Conservation (phyloP, 805 yeast genomes). For the Ogataea parapolymorpha region DNA sequence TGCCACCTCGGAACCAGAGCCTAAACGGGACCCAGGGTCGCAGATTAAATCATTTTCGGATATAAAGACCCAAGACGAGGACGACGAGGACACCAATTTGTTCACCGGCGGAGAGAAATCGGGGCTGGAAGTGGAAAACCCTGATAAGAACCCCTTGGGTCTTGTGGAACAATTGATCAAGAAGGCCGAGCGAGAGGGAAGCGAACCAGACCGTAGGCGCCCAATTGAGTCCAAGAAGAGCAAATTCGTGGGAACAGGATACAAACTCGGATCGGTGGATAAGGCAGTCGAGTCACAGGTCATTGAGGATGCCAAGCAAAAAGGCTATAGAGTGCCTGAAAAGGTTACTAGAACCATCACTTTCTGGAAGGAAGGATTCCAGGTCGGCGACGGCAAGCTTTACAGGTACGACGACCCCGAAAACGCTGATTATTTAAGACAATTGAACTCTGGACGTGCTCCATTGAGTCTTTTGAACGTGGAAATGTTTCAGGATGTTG, state of each 20-base stretch:
- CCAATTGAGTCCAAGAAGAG: conserved; percentile 23
- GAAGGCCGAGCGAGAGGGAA: conserved; percentile 64
- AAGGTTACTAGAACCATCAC: conserved; percentile 79
- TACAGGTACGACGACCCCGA: conserved; percentile 88
- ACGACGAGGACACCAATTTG: conserved; percentile 35
- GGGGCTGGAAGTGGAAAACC: conserved; percentile 76
- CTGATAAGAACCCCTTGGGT: conserved; percentile 43
- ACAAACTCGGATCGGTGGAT: conserved; percentile 48
- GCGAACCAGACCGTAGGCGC: conserved; percentile 39
- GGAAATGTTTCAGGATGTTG: conserved; percentile 87
- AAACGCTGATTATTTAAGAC: conserved; percentile 73
- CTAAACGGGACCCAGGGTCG: conserved; percentile 6
- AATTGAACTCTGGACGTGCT: conserved; percentile 85
- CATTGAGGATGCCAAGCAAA: conserved; percentile 27
- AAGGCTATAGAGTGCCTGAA: conserved; percentile 23
- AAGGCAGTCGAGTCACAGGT: conserved; percentile 33
- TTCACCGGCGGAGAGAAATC: conserved; percentile 71
- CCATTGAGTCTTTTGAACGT: conserved; percentile 82
- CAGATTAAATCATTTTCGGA: conserved; percentile 34
- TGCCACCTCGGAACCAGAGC: conserved; percentile 15
- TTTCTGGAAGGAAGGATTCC: conserved; percentile 96
- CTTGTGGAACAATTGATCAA: conserved; percentile 56
- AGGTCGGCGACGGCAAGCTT: conserved; percentile 87
- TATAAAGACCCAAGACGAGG: conserved; percentile 30
- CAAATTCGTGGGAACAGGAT: conserved; percentile 49